These are phyloP conservation scores for Drechslerella coelobrocha DNA, from an alignment of 2,329 filamentous ascomycete species.

Conservation along the genomic window DNA sequence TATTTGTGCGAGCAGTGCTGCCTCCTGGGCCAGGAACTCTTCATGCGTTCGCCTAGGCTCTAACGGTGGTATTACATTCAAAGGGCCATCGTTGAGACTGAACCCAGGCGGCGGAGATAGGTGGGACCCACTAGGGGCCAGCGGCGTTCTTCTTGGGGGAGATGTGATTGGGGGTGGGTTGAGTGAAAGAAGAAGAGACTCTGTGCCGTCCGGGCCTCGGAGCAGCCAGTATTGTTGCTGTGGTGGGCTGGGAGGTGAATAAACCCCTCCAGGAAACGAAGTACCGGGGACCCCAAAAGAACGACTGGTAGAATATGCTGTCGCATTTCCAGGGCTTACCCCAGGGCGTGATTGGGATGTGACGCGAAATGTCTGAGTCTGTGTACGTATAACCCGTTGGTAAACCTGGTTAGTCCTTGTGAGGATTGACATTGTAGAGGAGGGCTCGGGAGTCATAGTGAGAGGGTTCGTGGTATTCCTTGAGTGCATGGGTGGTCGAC, in stretches of 20 bases:
- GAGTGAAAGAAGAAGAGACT: constrained; percentile 22
- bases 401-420: constrained; percentile 5
- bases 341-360: not conserved
- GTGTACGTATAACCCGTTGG: constrained; percentile 10
- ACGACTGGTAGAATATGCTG: constrained; percentile 8
- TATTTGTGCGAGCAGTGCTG: not conserved
- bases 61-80: not conserved
- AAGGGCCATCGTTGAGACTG: constrained; percentile 7
- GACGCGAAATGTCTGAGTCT: constrained; percentile 18
- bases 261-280: not conserved
- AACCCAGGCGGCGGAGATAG: constrained; percentile 30
- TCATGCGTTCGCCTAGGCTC: not conserved
- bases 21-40: not conserved
- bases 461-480: not conserved
- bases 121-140: constrained; percentile 24
- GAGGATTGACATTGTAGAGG: not conserved
- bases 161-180: not conserved
- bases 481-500: constrained; percentile 5
- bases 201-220: constrained; percentile 25
- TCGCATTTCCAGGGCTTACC: not conserved
- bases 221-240: constrained; percentile 32
- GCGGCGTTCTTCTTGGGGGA: constrained; percentile 19
- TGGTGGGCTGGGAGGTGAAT: not conserved
- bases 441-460: not conserved
- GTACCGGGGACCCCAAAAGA: not conserved